phyloP scores from a whole-genome alignment of 1,139 yeast genomes.

The Kurtzmaniella quercitrusa region DNA sequence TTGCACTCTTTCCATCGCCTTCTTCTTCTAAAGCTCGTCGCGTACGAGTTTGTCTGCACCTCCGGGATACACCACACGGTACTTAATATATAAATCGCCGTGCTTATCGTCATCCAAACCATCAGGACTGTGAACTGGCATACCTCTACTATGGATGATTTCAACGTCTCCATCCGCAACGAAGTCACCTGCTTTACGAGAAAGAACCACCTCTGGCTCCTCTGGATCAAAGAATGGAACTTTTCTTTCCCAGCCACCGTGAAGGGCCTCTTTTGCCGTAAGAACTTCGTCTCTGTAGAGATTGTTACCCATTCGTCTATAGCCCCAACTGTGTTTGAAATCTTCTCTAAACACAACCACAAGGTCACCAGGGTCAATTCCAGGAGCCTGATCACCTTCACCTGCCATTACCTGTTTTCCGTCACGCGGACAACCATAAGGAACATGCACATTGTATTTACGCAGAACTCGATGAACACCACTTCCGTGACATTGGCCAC shows the following conservation, averaged over 20 bases:
- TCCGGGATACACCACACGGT: slow-evolving; percentile 53
- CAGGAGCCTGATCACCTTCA: slow-evolving; percentile 84
- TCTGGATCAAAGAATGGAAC: slow-evolving; percentile 64
- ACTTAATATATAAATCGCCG: slow-evolving; percentile 77
- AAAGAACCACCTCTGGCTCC: slow-evolving; percentile 43
- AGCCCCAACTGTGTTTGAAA: slow-evolving; percentile 64
- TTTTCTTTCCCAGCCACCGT: slow-evolving; percentile 76
- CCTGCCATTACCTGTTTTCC: slow-evolving; percentile 59
- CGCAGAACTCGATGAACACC: slow-evolving; percentile 59
- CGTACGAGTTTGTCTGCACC: slow-evolving; percentile 14
- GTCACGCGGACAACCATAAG: slow-evolving; percentile 68
- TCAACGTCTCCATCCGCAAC: slow-evolving; percentile 71
- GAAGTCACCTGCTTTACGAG: slow-evolving; percentile 47
- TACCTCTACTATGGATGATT: slow-evolving; percentile 67
- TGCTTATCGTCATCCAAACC: slow-evolving; percentile 41
- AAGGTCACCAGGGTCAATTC: slow-evolving; percentile 77
- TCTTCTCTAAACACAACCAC: slow-evolving; percentile 56
- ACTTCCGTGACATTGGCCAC: slow-evolving; percentile 66
- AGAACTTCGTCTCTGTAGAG: slow-evolving; percentile 80
- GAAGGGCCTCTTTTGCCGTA: slow-evolving; percentile 63
- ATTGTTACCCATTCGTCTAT: slow-evolving; percentile 70
- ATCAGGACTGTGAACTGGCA: slow-evolving; percentile 56
- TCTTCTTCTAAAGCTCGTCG: slow-evolving; percentile 19
- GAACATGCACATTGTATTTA: slow-evolving; percentile 56
- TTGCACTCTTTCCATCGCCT: too few relatives aligned